These are phyloP conservation scores for Plantago rigida DNA, from an alignment of 305 asterid genomes.

Conservation along the genomic window DNA sequence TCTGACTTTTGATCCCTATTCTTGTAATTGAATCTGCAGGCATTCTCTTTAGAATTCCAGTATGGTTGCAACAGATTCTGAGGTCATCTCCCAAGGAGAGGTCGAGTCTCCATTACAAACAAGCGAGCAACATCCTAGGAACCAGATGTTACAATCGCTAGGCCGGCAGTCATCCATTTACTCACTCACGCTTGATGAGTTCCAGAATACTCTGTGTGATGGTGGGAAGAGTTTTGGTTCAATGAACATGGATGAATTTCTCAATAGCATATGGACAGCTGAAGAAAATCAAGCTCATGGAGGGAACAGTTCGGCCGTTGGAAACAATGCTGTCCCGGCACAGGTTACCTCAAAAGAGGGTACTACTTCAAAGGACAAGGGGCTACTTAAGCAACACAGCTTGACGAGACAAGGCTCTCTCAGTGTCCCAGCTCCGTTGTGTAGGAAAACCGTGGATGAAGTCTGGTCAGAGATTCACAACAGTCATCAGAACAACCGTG, in stretches of 20 bases:
- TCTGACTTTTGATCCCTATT: not conserved
- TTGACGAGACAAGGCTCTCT: slow-evolving; percentile 60
- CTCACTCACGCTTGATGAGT: slow-evolving; percentile 73
- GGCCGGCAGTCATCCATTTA: slow-evolving; percentile 64
- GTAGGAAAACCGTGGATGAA: slow-evolving; percentile 64
- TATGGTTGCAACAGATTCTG: slow-evolving; percentile 47
- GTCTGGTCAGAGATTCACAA: slow-evolving; percentile 67
- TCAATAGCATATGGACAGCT: slow-evolving; percentile 80
- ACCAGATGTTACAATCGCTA: slow-evolving; percentile 27
- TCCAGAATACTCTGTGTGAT: slow-evolving; percentile 55
- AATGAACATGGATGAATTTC: slow-evolving; percentile 90
- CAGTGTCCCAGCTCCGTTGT: slow-evolving; percentile 52
- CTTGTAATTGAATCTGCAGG: not conserved
- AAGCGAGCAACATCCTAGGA: slow-evolving; percentile 31
- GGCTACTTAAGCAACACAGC: slow-evolving; percentile 40
- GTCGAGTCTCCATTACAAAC: slow-evolving; percentile 36
- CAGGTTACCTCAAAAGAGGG: slow-evolving; percentile 29
- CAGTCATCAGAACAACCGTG: slow-evolving; percentile 26
- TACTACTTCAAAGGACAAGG: slow-evolving; percentile 21
- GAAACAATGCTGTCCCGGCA: not conserved
- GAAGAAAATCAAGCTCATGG: slow-evolving; percentile 66
- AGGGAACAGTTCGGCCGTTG: slow-evolving; percentile 18
- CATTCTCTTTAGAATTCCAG: not conserved
- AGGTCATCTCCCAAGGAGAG: slow-evolving; percentile 42
- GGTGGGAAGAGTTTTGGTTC: slow-evolving; percentile 74